Evolutionary conservation across 768 basidiomycete genomes (phyloP).

Genomic region (Leccinum broughii): DNA sequence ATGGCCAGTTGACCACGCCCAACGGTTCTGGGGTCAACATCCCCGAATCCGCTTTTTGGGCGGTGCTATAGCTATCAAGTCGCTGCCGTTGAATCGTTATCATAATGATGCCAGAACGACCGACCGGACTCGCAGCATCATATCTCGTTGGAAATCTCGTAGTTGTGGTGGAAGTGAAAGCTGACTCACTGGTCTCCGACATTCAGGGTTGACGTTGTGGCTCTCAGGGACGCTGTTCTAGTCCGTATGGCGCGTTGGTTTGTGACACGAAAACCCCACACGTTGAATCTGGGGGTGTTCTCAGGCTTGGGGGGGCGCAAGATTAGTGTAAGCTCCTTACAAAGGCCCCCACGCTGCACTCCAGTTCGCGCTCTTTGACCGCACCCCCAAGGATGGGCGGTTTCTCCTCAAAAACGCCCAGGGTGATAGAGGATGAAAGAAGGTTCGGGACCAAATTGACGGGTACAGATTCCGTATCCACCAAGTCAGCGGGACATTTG

Average conservation of each 20-base stretch:
- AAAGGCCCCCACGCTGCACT: conserved; percentile 1
- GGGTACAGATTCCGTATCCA: conserved; percentile 20
- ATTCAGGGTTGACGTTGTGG: background rate
- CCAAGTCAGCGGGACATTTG: conserved; percentile 6
- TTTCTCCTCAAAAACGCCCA: background rate
- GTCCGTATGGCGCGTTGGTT: background rate
- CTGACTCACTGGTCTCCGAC: background rate
- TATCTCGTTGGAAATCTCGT: background rate
- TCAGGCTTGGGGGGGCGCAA: background rate
- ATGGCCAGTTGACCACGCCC: conserved; percentile 4
- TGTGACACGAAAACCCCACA: conserved; percentile 3
- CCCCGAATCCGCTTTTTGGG: conserved; percentile 2
- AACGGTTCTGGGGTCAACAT: conserved; percentile 6
- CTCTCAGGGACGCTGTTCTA: conserved; percentile 3
- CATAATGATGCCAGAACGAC: background rate
- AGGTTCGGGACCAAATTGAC: background rate
- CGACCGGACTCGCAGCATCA: background rate
- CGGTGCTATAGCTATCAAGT: background rate
- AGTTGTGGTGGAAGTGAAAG: background rate
- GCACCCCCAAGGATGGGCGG: conserved; percentile 4
- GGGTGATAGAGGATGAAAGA: background rate
- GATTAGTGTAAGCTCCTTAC: background rate
- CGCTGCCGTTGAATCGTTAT: background rate
- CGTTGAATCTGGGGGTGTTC: background rate
- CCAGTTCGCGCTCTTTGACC: conserved; percentile 11